Base-by-base conservation (phyloP, 1,284 basidiomycete species). In the Pyrrhoderma noxium region DNA sequence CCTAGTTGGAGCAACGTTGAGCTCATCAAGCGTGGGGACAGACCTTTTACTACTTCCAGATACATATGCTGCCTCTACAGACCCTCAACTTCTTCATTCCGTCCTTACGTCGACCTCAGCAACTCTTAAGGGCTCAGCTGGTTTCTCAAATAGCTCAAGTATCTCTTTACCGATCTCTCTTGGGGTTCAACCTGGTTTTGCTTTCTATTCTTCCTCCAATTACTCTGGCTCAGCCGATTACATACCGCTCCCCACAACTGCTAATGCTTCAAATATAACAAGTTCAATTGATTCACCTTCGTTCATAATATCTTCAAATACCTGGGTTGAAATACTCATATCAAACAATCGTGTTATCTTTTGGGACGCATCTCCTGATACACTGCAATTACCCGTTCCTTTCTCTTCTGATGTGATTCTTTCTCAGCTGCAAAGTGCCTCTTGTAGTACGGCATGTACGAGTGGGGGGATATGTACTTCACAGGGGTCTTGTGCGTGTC, bases 301-400 rank as follows among this genome's bases (percentile, higher is more conserved):
- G 0, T 59, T 89, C 23, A 73, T 75, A 2, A 65, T 89, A 16
- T 74, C 85, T 0, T 72, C 75, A n/a, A 79, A 80, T 56, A 70
- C 82, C 0, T 88, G 82, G 82, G 76, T 74, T 13, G 76, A 80
- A 1, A 65, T 89, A n/a, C 72, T 71, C 2, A 64, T 77, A 2
- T 70, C 70, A 8, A 63, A 58, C 36, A 68, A 69, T 44, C 80
- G 83, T 21, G 60, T 86, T 23, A 71, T 89, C 21, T 62, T 89
- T 35, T 89, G 85, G 85, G 77, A 85, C 56, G 80, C 84, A n/a
- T 68, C 87, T 41, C 83, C 87, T n/a, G 86, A 89, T 59, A 61
- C 81, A 16, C 67, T 77, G 7, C 84, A 88, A 64, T 72, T 89
- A 14, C 79, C 86, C 59, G 47, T 47, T 86, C 83, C 4, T 70